Evolutionary conservation across 345 rosid genomes (phyloP), one percentile per base, ranked within the genome.

Genomic region (Ailanthus altissimus): DNA sequence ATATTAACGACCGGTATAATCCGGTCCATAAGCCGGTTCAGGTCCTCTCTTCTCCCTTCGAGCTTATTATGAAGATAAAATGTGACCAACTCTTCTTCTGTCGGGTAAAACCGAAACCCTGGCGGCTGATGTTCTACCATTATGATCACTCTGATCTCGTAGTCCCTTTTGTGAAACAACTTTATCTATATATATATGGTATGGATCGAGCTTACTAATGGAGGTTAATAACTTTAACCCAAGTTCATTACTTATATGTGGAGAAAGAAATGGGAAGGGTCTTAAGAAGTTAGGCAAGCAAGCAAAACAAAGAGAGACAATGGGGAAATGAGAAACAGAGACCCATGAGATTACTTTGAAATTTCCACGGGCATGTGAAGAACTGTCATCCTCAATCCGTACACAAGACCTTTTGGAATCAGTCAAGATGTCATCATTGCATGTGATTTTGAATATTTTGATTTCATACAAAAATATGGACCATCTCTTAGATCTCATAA

Each of bases 21-120:
- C n/a, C 82, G 79, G 9, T 87, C 75, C 79, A 85, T 84, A 23
- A 71, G 73, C 47, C 9, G 79, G 74, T 70, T 81, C 26, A 87
- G 83, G 79, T 83, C 83, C 62, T 70, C 54, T 45, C 50, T 77
- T 38, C n/a, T 81, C 43, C 83, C 74, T 18, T 84, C 81, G n/a
- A 83, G 65, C 83, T 87, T 87, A 63, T 75, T 80, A 12, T 38
- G 81, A 40, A 89, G 71, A 77, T 87, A 89, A 58, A 86, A 89
- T 5, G 85, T 67, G 23, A 90, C 77, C 60, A 89, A 45, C 77
- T 89, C 94, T 40, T 70, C 87, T 74, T 90, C 91, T 0, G 91
- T 90, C 0, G 94, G 94, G 78, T 82, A 90, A 67, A 90, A 90
- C 5, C 91, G 82, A 81, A 80, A 87, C 20, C 92, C 87, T 10